Evolutionary conservation across 768 basidiomycete species (phyloP), one percentile per base, ranked within the genome.

Genomic region (Tulasnella sp.): DNA sequence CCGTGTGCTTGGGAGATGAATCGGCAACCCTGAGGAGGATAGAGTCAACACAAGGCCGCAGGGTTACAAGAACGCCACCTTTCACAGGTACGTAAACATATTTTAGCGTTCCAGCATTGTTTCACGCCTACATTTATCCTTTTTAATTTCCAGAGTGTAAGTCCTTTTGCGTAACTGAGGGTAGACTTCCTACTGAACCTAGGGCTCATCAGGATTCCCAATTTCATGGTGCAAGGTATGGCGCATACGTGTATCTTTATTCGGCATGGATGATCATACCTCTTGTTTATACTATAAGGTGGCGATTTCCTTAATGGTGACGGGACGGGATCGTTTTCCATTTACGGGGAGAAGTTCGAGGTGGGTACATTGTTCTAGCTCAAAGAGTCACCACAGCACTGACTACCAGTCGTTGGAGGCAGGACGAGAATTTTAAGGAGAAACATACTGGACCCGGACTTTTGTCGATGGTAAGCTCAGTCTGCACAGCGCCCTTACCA

Each of bases 281-380:
- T 67, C 61, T 5, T 26, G 20, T 7, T 29, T 26, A 5, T 26
- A 7, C 39, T 35, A 48, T 26, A 77, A 94, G 94, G 94, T 70
- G 98, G 98, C 0, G 98, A 99, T 83, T 99, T 99, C 80, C 81
- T 96, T 81, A 96, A 96, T 79, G 90, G 91, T 3, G 98, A 99
- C 81, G 98, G 98, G 46, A 98, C 97, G 1, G 98, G 98, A 0
- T 90, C 92, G 0, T 96, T 96, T 85, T 97, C 95, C n/a, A 94
- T 99, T 80, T 99, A 98, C 81, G 97, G 97, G 35, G 92, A 94
- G 82, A 95, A 93, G 81, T 97, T 97, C 82, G 92, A 91, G 0
- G 96, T 96, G 67, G 78, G 90, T 85, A 20, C 29, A 37, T 61
- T 70, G 26, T 26, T 15, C 26, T 37, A 70, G 26, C 15, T 16